Evolutionary conservation across 768 basidiomycete species (phyloP).

Genomic region (Lactarius vividus): DNA sequence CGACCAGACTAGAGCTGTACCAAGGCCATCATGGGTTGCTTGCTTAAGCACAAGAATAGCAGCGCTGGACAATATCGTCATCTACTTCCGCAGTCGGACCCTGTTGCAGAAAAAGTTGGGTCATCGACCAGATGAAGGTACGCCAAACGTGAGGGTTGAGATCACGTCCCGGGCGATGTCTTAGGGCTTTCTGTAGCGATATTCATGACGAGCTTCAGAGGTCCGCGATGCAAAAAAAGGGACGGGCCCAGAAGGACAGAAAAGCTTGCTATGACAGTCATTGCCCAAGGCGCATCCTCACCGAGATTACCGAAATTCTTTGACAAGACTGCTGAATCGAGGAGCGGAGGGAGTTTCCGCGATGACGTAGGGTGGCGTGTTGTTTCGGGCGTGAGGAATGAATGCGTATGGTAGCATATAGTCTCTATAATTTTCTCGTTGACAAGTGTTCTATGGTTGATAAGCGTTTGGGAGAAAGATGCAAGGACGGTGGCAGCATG

Average conservation of each 20-base stretch:
- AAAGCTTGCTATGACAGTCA: conserved; percentile 15
- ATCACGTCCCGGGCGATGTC: conserved; percentile 18
- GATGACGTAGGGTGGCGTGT: conserved; percentile 22
- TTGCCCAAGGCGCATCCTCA: conserved; percentile 22
- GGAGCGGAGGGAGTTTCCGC: conserved; percentile 16
- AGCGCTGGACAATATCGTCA: conserved; percentile 12
- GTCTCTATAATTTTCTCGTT: conserved; percentile 9
- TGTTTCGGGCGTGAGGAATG: conserved; percentile 23
- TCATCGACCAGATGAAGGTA: conserved; percentile 26
- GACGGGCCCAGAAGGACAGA: conserved; percentile 18
- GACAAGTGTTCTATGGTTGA: conserved; percentile 5
- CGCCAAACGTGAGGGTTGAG: conserved; percentile 24
- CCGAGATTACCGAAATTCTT: conserved; percentile 8
- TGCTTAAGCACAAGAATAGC: conserved; percentile 22
- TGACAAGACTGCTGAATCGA: conserved; percentile 14
- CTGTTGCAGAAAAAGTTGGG: conserved; percentile 17
- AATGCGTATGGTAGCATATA: conserved; percentile 15
- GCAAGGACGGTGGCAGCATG: conserved; percentile 13
- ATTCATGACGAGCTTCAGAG: conserved; percentile 23
- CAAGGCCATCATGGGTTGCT: conserved; percentile 14
- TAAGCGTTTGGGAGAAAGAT: conserved; percentile 18
- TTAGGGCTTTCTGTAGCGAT: conserved; percentile 11
- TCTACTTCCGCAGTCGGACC: not conserved
- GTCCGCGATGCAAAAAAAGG: conserved; percentile 17
- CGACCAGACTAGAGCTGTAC: conserved; percentile 14